phyloP scores from a whole-genome alignment of 352 stramenopile genomes.

The Thalassiosira livingstoniorum region DNA sequence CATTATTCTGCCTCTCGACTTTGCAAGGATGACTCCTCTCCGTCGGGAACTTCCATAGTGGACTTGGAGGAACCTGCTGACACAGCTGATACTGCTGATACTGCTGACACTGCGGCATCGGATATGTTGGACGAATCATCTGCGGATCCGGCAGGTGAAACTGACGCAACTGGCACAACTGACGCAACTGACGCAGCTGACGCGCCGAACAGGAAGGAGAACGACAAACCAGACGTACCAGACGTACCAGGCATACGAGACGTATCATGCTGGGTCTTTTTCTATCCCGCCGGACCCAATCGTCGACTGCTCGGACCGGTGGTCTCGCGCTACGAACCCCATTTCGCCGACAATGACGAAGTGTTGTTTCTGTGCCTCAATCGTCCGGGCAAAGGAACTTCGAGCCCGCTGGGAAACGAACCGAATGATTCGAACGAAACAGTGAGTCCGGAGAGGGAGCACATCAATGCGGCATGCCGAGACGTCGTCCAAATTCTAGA shows the following conservation, averaged over 20 bases:
- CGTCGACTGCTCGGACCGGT: slow-evolving; percentile 43
- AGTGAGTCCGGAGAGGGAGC: slow-evolving; percentile 12
- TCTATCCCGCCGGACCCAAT: slow-evolving; percentile 52
- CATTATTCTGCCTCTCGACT: slow-evolving; percentile 46
- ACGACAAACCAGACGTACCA: too few relatives aligned
- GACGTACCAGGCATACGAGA: too few relatives aligned
- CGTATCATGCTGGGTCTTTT: slow-evolving; percentile 56
- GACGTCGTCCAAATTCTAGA: slow-evolving; percentile 51
- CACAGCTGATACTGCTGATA: background rate
- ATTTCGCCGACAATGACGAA: slow-evolving; percentile 40
- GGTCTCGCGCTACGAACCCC: slow-evolving; percentile 34
- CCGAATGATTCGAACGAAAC: background rate
- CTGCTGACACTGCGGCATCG: too few relatives aligned
- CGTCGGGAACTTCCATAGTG: background rate
- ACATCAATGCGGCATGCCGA: slow-evolving; percentile 36
- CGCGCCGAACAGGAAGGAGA: background rate
- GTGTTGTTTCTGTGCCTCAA: slow-evolving; percentile 58
- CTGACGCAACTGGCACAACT: background rate
- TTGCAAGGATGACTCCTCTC: slow-evolving; percentile 3
- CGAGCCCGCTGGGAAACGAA: background rate
- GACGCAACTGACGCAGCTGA: background rate
- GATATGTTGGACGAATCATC: too few relatives aligned
- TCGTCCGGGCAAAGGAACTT: slow-evolving; percentile 55
- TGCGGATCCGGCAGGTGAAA: background rate
- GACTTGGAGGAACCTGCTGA: slow-evolving; percentile 1